Percentiles rank a stretch among this genome's conserved stretches.
Conservation (phyloP, 345 rosid species). For the Toxicodendron radicans region DNA sequence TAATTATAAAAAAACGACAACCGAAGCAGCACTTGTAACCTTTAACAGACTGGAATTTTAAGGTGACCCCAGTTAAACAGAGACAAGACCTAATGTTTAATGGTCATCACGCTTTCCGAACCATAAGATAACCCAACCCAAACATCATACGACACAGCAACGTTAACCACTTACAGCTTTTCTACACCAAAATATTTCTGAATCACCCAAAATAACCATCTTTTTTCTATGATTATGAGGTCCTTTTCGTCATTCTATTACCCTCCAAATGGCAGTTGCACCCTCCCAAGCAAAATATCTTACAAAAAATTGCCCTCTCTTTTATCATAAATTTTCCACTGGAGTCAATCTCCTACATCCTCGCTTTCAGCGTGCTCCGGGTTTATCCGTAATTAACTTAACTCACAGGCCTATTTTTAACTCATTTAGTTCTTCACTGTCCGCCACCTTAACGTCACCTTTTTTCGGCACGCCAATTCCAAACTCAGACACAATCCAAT, state of each 20-base stretch:
- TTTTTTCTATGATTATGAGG: not conserved
- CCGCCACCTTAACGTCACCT: slow-evolving; percentile 14
- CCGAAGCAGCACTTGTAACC: too few relatives aligned
- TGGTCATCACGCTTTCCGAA: not conserved
- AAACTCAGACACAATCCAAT: not conserved
- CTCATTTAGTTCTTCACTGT: not conserved
- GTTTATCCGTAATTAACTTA: slow-evolving; percentile 2
- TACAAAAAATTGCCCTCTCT: not conserved
- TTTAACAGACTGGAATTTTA: too few relatives aligned
- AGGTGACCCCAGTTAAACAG: not conserved
- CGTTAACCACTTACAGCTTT: not conserved
- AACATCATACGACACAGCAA: not conserved
- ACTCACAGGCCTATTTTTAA: not conserved
- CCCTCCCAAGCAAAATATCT: not conserved
- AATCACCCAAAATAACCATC: too few relatives aligned
- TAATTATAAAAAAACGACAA: too few relatives aligned
- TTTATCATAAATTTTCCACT: not conserved
- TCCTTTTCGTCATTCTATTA: not conserved
- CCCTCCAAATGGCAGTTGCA: not conserved
- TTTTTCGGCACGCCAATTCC: not conserved
- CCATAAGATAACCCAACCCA: not conserved
- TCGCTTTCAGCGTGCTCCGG: not conserved
- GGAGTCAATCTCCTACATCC: not conserved
- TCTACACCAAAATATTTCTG: not conserved
- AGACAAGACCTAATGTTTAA: too few relatives aligned